Conservation (phyloP, 345 rosid species). For the Gossypium australe region DNA sequence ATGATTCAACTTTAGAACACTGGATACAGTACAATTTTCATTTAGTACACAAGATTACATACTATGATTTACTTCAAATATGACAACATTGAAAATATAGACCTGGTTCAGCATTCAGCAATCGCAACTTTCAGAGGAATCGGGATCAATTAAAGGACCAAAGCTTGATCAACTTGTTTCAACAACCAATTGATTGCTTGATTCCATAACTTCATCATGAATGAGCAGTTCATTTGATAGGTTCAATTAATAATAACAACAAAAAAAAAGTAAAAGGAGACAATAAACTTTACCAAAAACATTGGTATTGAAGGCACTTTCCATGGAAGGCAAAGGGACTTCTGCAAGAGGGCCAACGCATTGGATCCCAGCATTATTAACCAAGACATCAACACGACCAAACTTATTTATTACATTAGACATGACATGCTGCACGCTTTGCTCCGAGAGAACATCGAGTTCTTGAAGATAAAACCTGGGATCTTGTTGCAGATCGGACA, state of each 20-base stretch:
- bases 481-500: slow-evolving; percentile 67
- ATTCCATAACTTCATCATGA: neutral
- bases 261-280: neutral
- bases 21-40: neutral
- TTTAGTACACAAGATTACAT: neutral
- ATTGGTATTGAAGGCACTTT: slow-evolving; percentile 60
- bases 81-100: neutral
- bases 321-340: slow-evolving; percentile 55
- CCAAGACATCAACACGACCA: slow-evolving; percentile 70
- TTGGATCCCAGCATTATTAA: slow-evolving; percentile 78
- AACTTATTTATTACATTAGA: slow-evolving; percentile 50
- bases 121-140: neutral
- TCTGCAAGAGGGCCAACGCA: slow-evolving; percentile 89
- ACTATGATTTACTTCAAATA: neutral
- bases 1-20: neutral
- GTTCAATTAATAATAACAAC: neutral
- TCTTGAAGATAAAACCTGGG: slow-evolving; percentile 57
- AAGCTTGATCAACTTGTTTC: neutral
- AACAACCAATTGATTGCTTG: neutral
- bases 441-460: slow-evolving; percentile 69
- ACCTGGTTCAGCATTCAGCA: neutral
- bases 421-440: slow-evolving; percentile 40
- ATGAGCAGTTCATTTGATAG: neutral
- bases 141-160: neutral
- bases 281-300: slow-evolving; percentile 46